Evolutionary conservation across 108 stramenopile species (phyloP).

Genomic region (Fragilaria crotonensis): DNA sequence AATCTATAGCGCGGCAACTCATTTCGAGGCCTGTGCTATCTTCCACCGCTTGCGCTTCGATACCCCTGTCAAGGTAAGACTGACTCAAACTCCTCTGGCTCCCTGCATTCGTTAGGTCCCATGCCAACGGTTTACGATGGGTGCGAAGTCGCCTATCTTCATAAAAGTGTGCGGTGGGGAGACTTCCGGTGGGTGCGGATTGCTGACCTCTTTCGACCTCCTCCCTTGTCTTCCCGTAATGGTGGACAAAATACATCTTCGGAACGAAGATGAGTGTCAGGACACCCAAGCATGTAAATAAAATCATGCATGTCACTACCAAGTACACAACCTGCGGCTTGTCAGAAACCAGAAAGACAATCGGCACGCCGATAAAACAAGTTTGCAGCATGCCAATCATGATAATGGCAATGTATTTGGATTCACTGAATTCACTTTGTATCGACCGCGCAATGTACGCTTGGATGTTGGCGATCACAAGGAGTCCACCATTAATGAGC

Average conservation of each 20-base stretch:
- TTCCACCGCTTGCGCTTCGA: too few species aligned
- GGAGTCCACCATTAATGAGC: slow-evolving; percentile 12
- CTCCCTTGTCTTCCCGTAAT: neutral
- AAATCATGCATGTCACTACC: slow-evolving; percentile 19
- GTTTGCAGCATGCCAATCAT: slow-evolving; percentile 42
- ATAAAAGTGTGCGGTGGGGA: neutral
- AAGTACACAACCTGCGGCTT: slow-evolving; percentile 25
- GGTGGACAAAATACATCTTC: slow-evolving; percentile 16
- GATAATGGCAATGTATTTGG: slow-evolving; percentile 27
- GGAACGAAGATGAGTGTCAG: slow-evolving; percentile 44
- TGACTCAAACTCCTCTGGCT: too few species aligned
- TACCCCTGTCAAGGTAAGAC: too few species aligned
- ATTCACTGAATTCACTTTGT: slow-evolving; percentile 35
- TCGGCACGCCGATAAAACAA: slow-evolving; percentile 27
- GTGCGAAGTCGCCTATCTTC: neutral
- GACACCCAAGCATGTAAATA: slow-evolving; percentile 27
- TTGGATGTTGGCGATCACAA: slow-evolving; percentile 30
- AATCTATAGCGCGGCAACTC: too few species aligned
- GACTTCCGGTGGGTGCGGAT: neutral
- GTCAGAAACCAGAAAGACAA: slow-evolving; percentile 28
- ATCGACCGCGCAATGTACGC: slow-evolving; percentile 40
- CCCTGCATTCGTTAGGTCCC: too few species aligned
- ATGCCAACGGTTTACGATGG: too few species aligned
- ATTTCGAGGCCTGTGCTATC: too few species aligned
- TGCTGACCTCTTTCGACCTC: neutral